These are phyloP conservation scores for Euphorbia pulcherrima DNA, from an alignment of 345 rosid genomes.

Conservation along the genomic window DNA sequence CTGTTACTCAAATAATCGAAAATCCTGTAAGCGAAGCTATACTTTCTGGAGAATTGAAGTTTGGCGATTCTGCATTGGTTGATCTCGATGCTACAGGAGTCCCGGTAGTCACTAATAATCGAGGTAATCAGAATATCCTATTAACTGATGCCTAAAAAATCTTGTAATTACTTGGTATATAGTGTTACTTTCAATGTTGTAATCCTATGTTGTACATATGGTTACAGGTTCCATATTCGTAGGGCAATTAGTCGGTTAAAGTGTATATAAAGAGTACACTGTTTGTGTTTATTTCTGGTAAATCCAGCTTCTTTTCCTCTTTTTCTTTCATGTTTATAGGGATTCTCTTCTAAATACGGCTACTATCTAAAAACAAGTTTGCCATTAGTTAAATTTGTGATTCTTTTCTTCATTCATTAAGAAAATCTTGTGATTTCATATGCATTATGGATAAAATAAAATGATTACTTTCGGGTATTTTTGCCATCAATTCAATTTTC, in stretches of 20 bases:
- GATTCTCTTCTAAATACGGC: too few relatives aligned
- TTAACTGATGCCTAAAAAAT: slow-evolving; percentile 54
- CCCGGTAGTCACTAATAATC: slow-evolving; percentile 48
- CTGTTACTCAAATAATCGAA: slow-evolving; percentile 71
- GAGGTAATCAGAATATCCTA: slow-evolving; percentile 42
- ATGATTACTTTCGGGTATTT: too few relatives aligned
- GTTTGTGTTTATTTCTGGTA: neutral
- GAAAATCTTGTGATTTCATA: too few relatives aligned
- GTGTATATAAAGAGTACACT: slow-evolving; percentile 29
- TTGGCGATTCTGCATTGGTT: slow-evolving; percentile 74
- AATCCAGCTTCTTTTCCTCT: neutral
- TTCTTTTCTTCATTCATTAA: too few relatives aligned
- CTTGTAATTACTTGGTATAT: slow-evolving; percentile 18
- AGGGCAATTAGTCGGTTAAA: slow-evolving; percentile 30
- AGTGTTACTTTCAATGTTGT: neutral
- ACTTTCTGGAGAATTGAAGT: slow-evolving; percentile 60
- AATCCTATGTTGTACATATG: slow-evolving; percentile 19
- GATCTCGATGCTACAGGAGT: slow-evolving; percentile 76
- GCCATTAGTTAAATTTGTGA: too few relatives aligned
- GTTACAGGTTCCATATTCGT: slow-evolving; percentile 11
- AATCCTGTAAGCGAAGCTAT: slow-evolving; percentile 82
- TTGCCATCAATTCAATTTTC: too few relatives aligned
- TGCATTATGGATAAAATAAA: too few relatives aligned
- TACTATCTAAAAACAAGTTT: too few relatives aligned
- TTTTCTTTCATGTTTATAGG: neutral